These are phyloP conservation scores for Tripterygium wilfordii DNA, from an alignment of 177 flowering plant species.

Conservation along the genomic window DNA sequence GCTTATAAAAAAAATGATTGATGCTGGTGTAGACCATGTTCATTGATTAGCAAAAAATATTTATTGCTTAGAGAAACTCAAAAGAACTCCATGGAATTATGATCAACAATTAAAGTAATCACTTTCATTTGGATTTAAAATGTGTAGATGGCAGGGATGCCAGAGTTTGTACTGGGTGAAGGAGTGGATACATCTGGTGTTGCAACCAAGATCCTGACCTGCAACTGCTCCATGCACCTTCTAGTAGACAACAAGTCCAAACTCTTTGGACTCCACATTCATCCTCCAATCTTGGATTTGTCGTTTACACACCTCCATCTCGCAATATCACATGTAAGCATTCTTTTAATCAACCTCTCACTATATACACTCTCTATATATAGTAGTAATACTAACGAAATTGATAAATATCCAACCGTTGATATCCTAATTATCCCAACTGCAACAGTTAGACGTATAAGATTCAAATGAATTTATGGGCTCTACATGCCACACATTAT, in stretches of 20 bases:
- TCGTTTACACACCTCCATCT: slow-evolving; percentile 50
- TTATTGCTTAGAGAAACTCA: background rate
- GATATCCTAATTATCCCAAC: too few relatives aligned
- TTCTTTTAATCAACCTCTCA: too few relatives aligned
- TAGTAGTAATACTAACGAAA: too few relatives aligned
- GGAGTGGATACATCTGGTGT: slow-evolving; percentile 78
- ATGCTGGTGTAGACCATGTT: too few relatives aligned
- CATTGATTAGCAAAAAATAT: too few relatives aligned
- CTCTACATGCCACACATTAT: too few relatives aligned
- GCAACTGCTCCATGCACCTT: slow-evolving; percentile 54
- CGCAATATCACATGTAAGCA: slow-evolving; percentile 47
- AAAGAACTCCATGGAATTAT: background rate
- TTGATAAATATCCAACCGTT: too few relatives aligned
- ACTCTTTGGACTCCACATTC: slow-evolving; percentile 67
- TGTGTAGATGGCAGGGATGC: slow-evolving; percentile 47
- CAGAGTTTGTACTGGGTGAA: slow-evolving; percentile 55
- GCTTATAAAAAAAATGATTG: too few relatives aligned
- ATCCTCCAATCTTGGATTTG: slow-evolving; percentile 42
- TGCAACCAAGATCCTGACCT: slow-evolving; percentile 59
- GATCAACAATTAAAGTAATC: background rate
- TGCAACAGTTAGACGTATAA: too few relatives aligned
- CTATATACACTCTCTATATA: too few relatives aligned
- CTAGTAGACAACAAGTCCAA: slow-evolving; percentile 66
- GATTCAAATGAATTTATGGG: too few relatives aligned
- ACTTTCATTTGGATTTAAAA: background rate